phyloP scores from a whole-genome alignment of 2,329 filamentous ascomycete species.

The Trichothecium sympodiale region DNA sequence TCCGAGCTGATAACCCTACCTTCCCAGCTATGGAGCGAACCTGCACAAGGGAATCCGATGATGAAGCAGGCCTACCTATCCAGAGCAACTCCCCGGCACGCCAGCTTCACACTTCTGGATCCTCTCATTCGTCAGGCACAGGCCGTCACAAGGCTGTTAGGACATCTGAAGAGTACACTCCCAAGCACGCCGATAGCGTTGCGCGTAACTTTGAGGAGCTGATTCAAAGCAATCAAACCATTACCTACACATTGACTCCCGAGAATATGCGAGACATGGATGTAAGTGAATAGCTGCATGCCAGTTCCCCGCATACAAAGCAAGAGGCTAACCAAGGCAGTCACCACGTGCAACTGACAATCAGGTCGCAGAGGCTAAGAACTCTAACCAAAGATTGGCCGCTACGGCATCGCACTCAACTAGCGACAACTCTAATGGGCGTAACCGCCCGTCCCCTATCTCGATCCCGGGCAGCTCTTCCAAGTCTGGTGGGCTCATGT shows the following conservation, averaged over 20 bases:
- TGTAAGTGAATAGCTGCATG: slow-evolving; percentile 33
- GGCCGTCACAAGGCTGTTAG: slow-evolving; percentile 41
- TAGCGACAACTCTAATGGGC: background rate
- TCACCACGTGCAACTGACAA: slow-evolving; percentile 30
- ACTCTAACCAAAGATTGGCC: too few species aligned
- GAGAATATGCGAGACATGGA: slow-evolving; percentile 69
- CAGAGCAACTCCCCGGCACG: slow-evolving; percentile 17
- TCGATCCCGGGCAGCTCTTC: background rate
- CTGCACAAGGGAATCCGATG: slow-evolving; percentile 22
- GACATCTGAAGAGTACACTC: slow-evolving; percentile 45
- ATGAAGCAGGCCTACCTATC: slow-evolving; percentile 13
- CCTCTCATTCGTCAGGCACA: slow-evolving; percentile 37
- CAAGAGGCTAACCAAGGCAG: slow-evolving; percentile 15
- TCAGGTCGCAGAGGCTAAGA: slow-evolving; percentile 14
- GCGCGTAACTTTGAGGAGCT: slow-evolving; percentile 65
- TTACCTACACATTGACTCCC: slow-evolving; percentile 73
- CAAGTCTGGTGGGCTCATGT: background rate
- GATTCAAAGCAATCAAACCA: slow-evolving; percentile 71
- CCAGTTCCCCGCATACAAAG: background rate
- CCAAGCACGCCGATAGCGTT: slow-evolving; percentile 42
- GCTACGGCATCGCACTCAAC: background rate
- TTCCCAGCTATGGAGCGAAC: slow-evolving; percentile 27
- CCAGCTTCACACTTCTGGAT: slow-evolving; percentile 36
- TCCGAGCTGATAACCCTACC: slow-evolving; percentile 21
- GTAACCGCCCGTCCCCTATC: slow-evolving; percentile 3